Conservation (phyloP, 164 flowering plant genomes). For the Vitis rotundifolia region DNA sequence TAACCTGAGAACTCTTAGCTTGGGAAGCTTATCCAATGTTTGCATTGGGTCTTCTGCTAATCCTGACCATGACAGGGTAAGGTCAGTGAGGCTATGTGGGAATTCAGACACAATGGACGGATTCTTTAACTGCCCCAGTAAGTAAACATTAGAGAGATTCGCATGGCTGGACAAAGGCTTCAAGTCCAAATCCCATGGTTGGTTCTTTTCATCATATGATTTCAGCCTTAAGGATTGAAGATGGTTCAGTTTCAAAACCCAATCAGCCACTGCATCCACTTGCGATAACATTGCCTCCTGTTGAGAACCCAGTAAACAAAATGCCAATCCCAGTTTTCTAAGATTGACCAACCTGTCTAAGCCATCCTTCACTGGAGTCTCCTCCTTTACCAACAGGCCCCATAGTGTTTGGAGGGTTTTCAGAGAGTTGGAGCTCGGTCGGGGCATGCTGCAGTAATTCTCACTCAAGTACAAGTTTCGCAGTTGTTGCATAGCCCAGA, state of each 20-base stretch:
- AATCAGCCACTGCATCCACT: background rate
- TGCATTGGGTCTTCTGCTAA: conserved; percentile 15
- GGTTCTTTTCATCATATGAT: conserved; percentile 10
- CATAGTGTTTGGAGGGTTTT: conserved; percentile 10
- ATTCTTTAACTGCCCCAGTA: conserved; percentile 7
- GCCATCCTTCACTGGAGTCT: background rate
- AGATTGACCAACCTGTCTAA: conserved; percentile 1
- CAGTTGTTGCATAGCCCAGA: conserved; percentile 29
- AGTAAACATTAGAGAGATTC: conserved; percentile 19
- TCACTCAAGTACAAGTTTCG: conserved; percentile 27
- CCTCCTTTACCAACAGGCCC: conserved; percentile 11
- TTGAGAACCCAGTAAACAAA: background rate
- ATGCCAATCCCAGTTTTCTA: conserved; percentile 11
- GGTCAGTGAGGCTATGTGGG: conserved; percentile 2
- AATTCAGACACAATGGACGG: background rate
- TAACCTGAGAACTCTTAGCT: conserved; percentile 8
- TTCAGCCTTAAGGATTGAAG: conserved; percentile 25
- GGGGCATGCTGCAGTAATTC: background rate
- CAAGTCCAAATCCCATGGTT: conserved; percentile 13
- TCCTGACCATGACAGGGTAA: conserved; percentile 9
- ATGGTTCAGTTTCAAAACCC: conserved; percentile 16
- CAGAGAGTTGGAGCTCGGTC: background rate
- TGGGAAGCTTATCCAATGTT: conserved; percentile 4
- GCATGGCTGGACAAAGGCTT: background rate
- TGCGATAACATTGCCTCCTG: too few species aligned